Evolutionary conservation across 352 stramenopile species (phyloP).

Genomic region (Plasmopara viticola): DNA sequence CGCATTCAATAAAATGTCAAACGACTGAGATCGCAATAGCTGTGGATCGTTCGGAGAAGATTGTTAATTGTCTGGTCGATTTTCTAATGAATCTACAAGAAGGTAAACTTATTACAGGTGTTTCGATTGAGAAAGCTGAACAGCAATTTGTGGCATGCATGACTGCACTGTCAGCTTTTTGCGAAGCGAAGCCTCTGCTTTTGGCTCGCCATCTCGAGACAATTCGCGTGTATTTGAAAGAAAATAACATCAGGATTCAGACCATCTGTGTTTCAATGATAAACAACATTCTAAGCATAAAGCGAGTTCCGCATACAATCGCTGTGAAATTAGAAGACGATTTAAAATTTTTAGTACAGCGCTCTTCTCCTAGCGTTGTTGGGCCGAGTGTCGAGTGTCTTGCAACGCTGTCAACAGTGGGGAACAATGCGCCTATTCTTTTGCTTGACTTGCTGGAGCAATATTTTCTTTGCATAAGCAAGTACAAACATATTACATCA

Average conservation of each 20-base stretch:
- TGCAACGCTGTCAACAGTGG: conserved; percentile 38
- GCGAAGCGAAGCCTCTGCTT: conserved; percentile 54
- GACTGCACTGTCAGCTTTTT: conserved; percentile 72
- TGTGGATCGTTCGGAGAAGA: conserved; percentile 46
- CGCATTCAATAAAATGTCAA: conserved; percentile 33
- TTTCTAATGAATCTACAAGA: conserved; percentile 72
- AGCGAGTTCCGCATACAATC: conserved; percentile 44
- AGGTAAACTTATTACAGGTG: conserved; percentile 42
- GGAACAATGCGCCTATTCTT: conserved; percentile 35
- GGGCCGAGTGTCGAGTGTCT: conserved; percentile 71
- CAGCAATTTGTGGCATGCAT: conserved; percentile 71
- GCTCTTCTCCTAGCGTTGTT: conserved; percentile 77
- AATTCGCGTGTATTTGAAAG: conserved; percentile 70
- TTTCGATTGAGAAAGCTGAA: conserved; percentile 46
- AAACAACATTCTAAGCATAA: conserved; percentile 49
- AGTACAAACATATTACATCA: conserved; percentile 36
- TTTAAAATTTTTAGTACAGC: conserved; percentile 55
- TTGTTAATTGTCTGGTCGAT: conserved; percentile 58
- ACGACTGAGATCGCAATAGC: conserved; percentile 45
- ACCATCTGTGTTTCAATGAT: conserved; percentile 56
- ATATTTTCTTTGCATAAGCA: conserved; percentile 56
- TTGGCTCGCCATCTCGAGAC: conserved; percentile 55
- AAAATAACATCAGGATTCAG: conserved; percentile 53
- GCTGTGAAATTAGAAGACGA: conserved; percentile 44
- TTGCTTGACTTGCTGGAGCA: conserved; percentile 60